A percentile compares a stretch with the other conserved stretches of the same genome.
phyloP scores from a whole-genome alignment of 2,329 filamentous ascomycete genomes.

The Pseudocercospora vitis region DNA sequence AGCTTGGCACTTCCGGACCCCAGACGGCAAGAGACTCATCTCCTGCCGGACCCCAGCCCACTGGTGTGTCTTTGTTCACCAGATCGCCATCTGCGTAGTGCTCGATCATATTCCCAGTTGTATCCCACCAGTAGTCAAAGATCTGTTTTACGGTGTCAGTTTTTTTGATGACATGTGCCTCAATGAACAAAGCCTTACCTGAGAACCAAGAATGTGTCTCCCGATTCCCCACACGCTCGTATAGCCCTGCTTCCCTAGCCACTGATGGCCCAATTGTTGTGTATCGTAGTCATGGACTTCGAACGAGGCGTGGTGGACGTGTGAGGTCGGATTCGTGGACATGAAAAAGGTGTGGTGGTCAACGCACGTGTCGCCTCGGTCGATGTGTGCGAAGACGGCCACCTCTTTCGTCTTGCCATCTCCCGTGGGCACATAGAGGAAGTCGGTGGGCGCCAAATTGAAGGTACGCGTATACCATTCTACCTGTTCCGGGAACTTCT shows the following conservation, averaged over 20 bases:
- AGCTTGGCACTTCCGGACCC: slow-evolving; percentile 7
- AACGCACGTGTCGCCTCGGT: slow-evolving; percentile 47
- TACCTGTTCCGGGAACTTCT: slow-evolving; percentile 20
- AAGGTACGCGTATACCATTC: slow-evolving; percentile 48
- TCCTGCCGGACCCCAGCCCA: slow-evolving; percentile 41
- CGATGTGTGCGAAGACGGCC: slow-evolving; percentile 56
- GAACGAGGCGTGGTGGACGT: slow-evolving; percentile 65
- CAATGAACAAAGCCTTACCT: slow-evolving; percentile 1
- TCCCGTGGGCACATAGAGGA: slow-evolving; percentile 40
- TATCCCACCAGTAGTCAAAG: slow-evolving; percentile 64
- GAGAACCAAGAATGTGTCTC: slow-evolving; percentile 65
- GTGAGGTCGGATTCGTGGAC: slow-evolving; percentile 38
- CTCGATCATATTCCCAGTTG: slow-evolving; percentile 54
- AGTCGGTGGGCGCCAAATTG: slow-evolving; percentile 48
- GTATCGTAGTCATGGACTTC: slow-evolving; percentile 71
- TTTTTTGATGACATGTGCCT: no score
- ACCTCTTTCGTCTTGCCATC: slow-evolving; percentile 39
- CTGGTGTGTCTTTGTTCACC: slow-evolving; percentile 54
- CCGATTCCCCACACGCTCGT: slow-evolving; percentile 69
- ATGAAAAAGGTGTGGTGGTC: slow-evolving; percentile 60
- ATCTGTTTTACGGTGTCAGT: no score
- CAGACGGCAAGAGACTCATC: slow-evolving; percentile 21
- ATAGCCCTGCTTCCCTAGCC: slow-evolving; percentile 62
- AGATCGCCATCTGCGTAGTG: slow-evolving; percentile 68
- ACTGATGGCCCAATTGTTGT: slow-evolving; percentile 67